phyloP scores from a whole-genome alignment of 257 asterid genomes.

The Scutellaria baicalensis region DNA sequence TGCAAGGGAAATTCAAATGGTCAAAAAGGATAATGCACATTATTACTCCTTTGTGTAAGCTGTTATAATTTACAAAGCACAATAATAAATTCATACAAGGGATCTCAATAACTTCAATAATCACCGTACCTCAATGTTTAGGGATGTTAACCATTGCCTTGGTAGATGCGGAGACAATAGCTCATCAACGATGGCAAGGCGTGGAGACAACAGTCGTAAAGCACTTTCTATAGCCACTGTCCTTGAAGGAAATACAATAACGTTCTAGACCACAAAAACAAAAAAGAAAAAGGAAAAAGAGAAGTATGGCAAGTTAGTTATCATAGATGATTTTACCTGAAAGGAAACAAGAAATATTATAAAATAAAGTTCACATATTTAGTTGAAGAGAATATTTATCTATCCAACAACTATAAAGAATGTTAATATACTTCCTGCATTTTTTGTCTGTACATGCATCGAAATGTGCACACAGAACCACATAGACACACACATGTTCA shows the following conservation, averaged over 20 bases:
- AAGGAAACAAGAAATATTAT: not conserved
- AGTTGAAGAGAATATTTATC: too few species aligned
- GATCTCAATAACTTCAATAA: slow-evolving; percentile 7
- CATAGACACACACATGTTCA: too few species aligned
- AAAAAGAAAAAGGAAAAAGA: not conserved
- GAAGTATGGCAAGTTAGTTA: slow-evolving; percentile 19
- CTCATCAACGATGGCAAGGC: slow-evolving; percentile 89
- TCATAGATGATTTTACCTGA: not conserved
- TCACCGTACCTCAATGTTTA: slow-evolving; percentile 55
- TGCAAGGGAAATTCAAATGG: slow-evolving; percentile 29
- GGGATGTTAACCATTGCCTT: slow-evolving; percentile 79
- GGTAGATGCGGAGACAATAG: slow-evolving; percentile 71
- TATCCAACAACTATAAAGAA: too few species aligned
- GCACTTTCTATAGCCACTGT: slow-evolving; percentile 87
- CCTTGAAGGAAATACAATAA: slow-evolving; percentile 86
- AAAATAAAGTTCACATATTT: too few species aligned
- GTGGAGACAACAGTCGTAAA: slow-evolving; percentile 76
- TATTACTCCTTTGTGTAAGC: not conserved
- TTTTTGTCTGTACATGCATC: too few species aligned
- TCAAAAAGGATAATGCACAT: slow-evolving; percentile 8
- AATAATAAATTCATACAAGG: not conserved
- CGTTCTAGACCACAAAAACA: slow-evolving; percentile 33
- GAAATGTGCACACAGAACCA: too few species aligned
- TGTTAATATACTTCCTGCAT: too few species aligned
- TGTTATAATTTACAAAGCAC: not conserved